These are phyloP conservation scores for Populus hybrid DNA, from an alignment of 441 rosid genomes.

Conservation along the genomic window DNA sequence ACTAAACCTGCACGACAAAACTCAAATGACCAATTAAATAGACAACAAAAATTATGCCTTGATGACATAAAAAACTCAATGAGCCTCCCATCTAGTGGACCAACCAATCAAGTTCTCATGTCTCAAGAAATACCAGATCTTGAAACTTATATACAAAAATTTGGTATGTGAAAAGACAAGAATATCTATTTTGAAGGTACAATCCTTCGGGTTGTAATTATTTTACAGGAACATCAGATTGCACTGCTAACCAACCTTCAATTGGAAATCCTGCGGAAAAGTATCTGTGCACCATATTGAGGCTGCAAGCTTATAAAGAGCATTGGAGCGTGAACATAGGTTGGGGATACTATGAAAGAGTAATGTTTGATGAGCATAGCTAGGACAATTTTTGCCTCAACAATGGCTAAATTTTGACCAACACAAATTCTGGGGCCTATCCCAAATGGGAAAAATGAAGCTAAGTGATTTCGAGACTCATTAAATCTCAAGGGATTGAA, in stretches of 20 bases:
- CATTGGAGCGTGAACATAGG: slow-evolving; percentile 61
- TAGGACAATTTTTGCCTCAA: slow-evolving; percentile 47
- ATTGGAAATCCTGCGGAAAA: slow-evolving; percentile 34
- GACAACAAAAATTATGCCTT: no score
- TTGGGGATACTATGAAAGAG: slow-evolving; percentile 43
- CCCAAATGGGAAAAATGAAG: slow-evolving; percentile 51
- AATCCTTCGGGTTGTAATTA: no score
- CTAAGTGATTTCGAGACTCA: slow-evolving; percentile 35
- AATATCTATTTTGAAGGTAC: no score
- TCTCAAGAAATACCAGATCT: no score
- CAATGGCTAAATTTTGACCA: slow-evolving; percentile 54
- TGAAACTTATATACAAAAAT: no score
- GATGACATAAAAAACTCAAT: no score
- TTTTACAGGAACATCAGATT: neutral
- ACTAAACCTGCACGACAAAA: no score
- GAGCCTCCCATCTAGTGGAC: no score
- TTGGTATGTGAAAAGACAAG: no score
- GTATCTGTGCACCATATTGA: slow-evolving; percentile 52
- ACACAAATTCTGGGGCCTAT: slow-evolving; percentile 57
- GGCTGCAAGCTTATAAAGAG: slow-evolving; percentile 42
- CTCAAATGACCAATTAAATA: no score
- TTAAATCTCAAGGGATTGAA: slow-evolving; percentile 64
- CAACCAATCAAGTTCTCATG: no score
- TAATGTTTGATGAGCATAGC: slow-evolving; percentile 42
- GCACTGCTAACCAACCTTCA: neutral